Base-by-base conservation (phyloP, 805 yeast genomes). In the Vanderwaltozyma verrucispora region DNA sequence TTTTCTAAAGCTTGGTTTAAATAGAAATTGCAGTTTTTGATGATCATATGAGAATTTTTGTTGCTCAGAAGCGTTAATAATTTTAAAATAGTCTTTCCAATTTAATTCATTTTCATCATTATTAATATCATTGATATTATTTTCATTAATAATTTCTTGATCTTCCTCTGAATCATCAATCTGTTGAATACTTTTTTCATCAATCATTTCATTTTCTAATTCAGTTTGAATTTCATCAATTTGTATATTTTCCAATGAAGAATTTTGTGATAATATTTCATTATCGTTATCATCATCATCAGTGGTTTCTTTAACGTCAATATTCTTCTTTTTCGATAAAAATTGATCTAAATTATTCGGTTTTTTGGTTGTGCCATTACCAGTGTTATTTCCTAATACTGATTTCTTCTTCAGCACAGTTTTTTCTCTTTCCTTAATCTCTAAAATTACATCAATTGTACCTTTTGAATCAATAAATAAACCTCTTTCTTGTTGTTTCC, bases 401-500 rank as follows among this genome's bases (percentile, higher is more conserved):
- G 23, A 21, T 21, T 21, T 24, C 23, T 34, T 21, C 33, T 29
- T 14, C 6, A 26, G 8, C n/a, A 28, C 48, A 27, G 54, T 34
- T 49, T 51, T 55, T 19, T 49, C 43, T 32, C 56, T 46, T 39
- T 50, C 67, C 41, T 45, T 63, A 25, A 73, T 51, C 46, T 87
- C 95, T 35, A 69, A 69, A 13, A 88, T 65, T 2, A 89, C 77
- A 27, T 71, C 72, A 1, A 62, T 57, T 13, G 87, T 68, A 3
- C 84, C 80, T 3, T 70, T 74, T 3, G 88, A 86, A 50, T 86
- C 95, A 2, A 89, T 67, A 48, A 89, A 89, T 7, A 87, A 51
- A 0, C 96, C 96, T 31, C 89, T 67, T 39, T 85, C 95, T 51
- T 87, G 95, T 33, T 75, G 82, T 50, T 86, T 87, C 97, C 97